phyloP scores from a whole-genome alignment of 129 eudicot genomes.

The Pittosporum tobira region DNA sequence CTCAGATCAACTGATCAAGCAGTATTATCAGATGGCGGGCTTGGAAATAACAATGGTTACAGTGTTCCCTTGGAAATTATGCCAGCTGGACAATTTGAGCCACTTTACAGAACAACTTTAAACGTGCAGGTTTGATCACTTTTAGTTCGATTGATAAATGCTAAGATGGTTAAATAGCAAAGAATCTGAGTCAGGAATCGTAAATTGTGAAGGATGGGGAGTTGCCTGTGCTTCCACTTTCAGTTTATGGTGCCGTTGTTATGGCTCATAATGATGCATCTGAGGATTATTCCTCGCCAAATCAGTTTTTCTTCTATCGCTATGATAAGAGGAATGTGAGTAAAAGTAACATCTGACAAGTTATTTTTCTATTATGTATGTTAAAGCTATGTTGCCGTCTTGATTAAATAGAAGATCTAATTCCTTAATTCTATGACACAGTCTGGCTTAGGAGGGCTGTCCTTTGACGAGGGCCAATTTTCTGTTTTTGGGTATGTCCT shows the following conservation, averaged over 20 bases:
- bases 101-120: conserved; percentile 85
- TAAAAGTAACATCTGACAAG: conserved; percentile 26
- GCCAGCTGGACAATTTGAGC: conserved; percentile 99
- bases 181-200: background rate
- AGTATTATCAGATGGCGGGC: conserved; percentile 59
- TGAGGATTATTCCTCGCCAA: conserved; percentile 89
- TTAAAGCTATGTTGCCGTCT: background rate
- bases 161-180: background rate
- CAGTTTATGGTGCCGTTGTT: conserved; percentile 94
- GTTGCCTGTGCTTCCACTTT: conserved; percentile 91
- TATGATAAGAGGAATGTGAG: conserved; percentile 96
- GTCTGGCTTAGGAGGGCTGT: conserved; percentile 97
- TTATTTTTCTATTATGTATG: background rate
- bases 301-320: conserved; percentile 95
- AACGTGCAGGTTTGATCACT: conserved; percentile 67
- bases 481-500: conserved; percentile 88
- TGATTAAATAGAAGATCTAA: conserved; percentile 5
- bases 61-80: conserved; percentile 83
- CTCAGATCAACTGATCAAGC: conserved; percentile 82
- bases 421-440: conserved; percentile 27
- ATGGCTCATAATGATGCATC: conserved; percentile 91
- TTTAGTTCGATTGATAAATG: conserved; percentile 6
- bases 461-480: conserved; percentile 99
- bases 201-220: conserved; percentile 70
- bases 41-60: conserved; percentile 51